Percentiles rank a stretch among this genome's conserved stretches.
phyloP scores from a whole-genome alignment of 345 rosid genomes.

The Camelina hispida region DNA sequence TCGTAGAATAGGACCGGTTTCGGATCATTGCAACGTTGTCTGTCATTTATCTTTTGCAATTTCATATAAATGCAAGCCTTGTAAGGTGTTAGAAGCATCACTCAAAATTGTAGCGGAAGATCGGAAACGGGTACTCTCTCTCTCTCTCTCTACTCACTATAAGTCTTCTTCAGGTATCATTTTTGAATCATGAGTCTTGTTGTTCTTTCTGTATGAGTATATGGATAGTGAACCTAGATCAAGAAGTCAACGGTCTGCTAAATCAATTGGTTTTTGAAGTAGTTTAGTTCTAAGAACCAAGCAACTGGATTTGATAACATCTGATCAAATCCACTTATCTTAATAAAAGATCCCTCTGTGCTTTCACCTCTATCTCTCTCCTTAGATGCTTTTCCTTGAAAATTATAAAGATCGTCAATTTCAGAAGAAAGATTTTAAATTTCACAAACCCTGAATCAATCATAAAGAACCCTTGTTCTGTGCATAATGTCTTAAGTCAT shows the following conservation, averaged over 20 bases:
- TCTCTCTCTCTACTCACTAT: background rate
- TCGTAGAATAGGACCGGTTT: background rate
- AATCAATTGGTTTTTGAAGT: background rate
- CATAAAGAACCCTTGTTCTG: background rate
- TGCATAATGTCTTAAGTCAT: background rate
- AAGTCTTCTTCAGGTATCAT: background rate
- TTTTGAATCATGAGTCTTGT: background rate
- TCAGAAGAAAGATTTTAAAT: too few species aligned
- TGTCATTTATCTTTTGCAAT: background rate
- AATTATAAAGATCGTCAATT: background rate
- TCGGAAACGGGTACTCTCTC: slow-evolving; percentile 1
- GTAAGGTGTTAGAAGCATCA: background rate
- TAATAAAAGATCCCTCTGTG: background rate
- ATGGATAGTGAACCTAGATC: background rate
- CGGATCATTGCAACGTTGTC: background rate
- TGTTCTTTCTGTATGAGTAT: background rate
- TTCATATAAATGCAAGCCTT: slow-evolving; percentile 3
- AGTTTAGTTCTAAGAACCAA: background rate
- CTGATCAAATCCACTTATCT: background rate
- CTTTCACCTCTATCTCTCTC: background rate
- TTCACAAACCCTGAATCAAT: slow-evolving; percentile 14
- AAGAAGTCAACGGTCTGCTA: background rate
- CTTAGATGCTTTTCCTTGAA: slow-evolving; percentile 1
- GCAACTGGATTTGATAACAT: background rate
- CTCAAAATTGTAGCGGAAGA: background rate